Evolutionary conservation across 345 rosid genomes (phyloP), one percentile per base, ranked within the genome.

Genomic region (Citrus medica): DNA sequence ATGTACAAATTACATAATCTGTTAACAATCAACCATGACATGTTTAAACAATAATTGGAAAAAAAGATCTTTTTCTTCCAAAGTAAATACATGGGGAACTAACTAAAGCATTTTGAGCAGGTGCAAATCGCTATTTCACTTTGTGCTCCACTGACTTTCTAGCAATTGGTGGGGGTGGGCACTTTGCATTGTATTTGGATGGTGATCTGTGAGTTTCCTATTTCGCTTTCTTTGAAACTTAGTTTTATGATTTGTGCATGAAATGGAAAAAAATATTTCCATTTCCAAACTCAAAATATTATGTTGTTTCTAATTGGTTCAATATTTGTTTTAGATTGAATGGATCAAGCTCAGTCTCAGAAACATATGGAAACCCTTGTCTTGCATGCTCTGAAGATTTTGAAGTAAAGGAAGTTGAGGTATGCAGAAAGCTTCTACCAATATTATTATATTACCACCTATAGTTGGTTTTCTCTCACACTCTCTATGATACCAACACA

Each of bases 141-240:
- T 83, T 94, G 88, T 94, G 98, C 83, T 88, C 93, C 19, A 79
- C 89, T 7, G 97, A 92, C 61, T 94, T 68, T 83, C 84, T 96
- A 68, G 99, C 99, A 64, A 81, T 96, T 30, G 99, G 98, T 17
- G 98, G 99, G 46, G 99, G 99, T 74, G 92, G 98, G 67, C 95
- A 91, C 72, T 96, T 96, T 82, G 99, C 97, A 63, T 87, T 94
- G 65, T 96, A 96, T 84, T 84, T 96, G 73, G 98, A 96, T 76
- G 85, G 86, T 78, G 99, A 94, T 67, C 89, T 96, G 98, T 93
- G 85, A 88, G 97, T 81, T 82, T 74, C 13, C 35, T 56, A 46
- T 25, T 66, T 48, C 61, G 32, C 74, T 42, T 77, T 16, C 79
- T 71, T 1, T 63, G 21, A 12, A 48, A 38, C 64, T 22, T 59